Evolutionary conservation across 805 yeast genomes (phyloP), one percentile per base, ranked within the genome.

Genomic region (Starmerella sp.): DNA sequence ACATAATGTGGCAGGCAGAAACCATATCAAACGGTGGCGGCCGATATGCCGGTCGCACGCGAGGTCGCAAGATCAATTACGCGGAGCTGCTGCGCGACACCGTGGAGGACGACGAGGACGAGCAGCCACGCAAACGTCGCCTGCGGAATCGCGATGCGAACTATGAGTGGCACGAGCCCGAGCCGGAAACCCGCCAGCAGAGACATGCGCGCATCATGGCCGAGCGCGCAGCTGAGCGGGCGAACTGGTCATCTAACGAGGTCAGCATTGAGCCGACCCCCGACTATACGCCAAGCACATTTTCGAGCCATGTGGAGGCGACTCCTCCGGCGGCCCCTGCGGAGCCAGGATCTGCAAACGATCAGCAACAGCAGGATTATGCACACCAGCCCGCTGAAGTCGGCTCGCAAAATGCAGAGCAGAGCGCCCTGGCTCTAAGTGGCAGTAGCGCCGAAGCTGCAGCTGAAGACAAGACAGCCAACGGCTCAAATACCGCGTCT

Each of bases 11-110:
- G 32, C 64, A 62, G 37, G 55, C 56, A 0, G 62, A 54, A 30
- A 42, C 54, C 48, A 56, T 59, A 29, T 57, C 63, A 5, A 56
- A 57, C 13, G 69, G 65, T 17, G 68, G 65, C 30, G 71, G 70
- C 13, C 53, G 61, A 10, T 54, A 58, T 38, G 51, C 61, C 7
- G 53, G 54, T 15, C 54, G 62, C n/a, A 36, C 55, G 11, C 52
- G 62, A 11, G 45, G 61, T 8, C 57, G 57, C 30, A 52, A 57
- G 15, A 52, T 56, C 13, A 49, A 59, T 45, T 59, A 54, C 53
- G 32, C 46, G 41, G 57, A 53, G n/a, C 41, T 54, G 30, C 38
- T 57, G 43, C 53, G 54, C 36, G 48, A 48, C n/a, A 35, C 52
- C 5, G 38, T 48, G 28, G 57, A 55, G 7, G 58, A 49, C 13